phyloP scores from a whole-genome alignment of 352 stramenopile species.

The Phytophthora pistaciae region DNA sequence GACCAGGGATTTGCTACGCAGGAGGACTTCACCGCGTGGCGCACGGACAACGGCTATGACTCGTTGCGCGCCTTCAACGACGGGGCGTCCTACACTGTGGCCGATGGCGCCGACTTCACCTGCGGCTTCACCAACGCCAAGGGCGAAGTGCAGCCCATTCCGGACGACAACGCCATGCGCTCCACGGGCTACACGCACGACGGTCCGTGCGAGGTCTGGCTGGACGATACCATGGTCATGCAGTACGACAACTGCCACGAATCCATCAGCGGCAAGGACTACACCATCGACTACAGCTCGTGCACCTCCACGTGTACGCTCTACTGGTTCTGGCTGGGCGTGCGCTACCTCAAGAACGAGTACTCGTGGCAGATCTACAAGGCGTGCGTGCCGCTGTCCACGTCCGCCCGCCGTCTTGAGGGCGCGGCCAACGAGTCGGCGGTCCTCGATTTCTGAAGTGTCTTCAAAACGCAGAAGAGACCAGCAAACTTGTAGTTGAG shows the following conservation, averaged over 20 bases:
- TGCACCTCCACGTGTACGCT: slow-evolving; percentile 48
- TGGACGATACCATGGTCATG: slow-evolving; percentile 47
- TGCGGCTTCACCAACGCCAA: slow-evolving; percentile 42
- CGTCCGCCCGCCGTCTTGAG: slow-evolving; percentile 27
- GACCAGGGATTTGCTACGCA: slow-evolving; percentile 52
- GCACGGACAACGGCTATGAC: slow-evolving; percentile 46
- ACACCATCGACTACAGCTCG: slow-evolving; percentile 47
- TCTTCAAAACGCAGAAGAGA: background rate
- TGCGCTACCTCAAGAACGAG: slow-evolving; percentile 52
- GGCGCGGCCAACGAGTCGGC: slow-evolving; percentile 33
- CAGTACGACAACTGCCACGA: slow-evolving; percentile 48
- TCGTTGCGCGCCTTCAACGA: slow-evolving; percentile 57
- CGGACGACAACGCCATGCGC: slow-evolving; percentile 34
- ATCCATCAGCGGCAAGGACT: slow-evolving; percentile 44
- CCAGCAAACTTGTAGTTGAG: background rate
- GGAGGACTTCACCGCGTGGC: slow-evolving; percentile 52
- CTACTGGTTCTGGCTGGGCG: slow-evolving; percentile 53
- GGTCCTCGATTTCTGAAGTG: slow-evolving; percentile 25
- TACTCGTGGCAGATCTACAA: slow-evolving; percentile 77
- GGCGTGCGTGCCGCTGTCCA: slow-evolving; percentile 43
- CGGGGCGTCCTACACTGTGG: slow-evolving; percentile 44
- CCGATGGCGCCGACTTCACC: slow-evolving; percentile 38
- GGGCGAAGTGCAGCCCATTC: slow-evolving; percentile 45
- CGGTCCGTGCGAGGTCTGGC: slow-evolving; percentile 55
- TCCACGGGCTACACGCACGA: slow-evolving; percentile 64